A percentile compares a stretch with the other conserved stretches of the same genome.
phyloP scores from a whole-genome alignment of 495 filamentous ascomycete species.

The Daldinia caldariorum region DNA sequence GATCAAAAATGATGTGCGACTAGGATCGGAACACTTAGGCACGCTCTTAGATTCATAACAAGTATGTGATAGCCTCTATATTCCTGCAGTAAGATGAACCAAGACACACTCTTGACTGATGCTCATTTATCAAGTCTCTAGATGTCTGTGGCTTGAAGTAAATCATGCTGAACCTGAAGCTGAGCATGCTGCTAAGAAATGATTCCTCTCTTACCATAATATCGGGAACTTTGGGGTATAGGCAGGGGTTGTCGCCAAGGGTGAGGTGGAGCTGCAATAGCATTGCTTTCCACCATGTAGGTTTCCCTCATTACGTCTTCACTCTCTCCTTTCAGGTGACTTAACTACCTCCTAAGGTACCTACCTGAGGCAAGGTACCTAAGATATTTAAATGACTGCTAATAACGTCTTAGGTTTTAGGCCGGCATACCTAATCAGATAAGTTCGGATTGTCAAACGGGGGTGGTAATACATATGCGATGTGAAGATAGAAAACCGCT shows the following conservation, averaged over 20 bases:
- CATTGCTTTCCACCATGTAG: constrained; percentile 9
- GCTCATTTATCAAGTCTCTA: constrained; percentile 16
- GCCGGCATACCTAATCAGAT: constrained; percentile 6
- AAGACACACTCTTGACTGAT: constrained; percentile 14
- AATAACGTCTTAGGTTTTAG: constrained; percentile 4
- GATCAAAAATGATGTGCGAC: constrained; percentile 47
- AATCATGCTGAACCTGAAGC: constrained; percentile 37
- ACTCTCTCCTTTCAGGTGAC: background rate
- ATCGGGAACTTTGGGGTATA: constrained; percentile 24
- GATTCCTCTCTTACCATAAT: constrained; percentile 24
- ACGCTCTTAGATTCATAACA: constrained; percentile 10
- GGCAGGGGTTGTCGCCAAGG: constrained; percentile 13
- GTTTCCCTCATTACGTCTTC: constrained; percentile 10
- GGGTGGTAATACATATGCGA: constrained; percentile 15
- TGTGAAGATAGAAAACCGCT: background rate
- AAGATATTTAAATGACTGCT: background rate
- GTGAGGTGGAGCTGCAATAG: constrained; percentile 20
- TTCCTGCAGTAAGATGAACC: constrained; percentile 7
- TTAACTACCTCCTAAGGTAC: no score
- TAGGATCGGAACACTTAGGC: constrained; percentile 28
- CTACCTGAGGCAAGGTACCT: no score
- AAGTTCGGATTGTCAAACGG: background rate
- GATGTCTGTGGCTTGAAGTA: constrained; percentile 18
- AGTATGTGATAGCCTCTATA: constrained; percentile 27
- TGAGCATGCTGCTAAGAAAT: constrained; percentile 18